Evolutionary conservation across 2,329 filamentous ascomycete genomes (phyloP).

Genomic region (Neospermospora avenae): DNA sequence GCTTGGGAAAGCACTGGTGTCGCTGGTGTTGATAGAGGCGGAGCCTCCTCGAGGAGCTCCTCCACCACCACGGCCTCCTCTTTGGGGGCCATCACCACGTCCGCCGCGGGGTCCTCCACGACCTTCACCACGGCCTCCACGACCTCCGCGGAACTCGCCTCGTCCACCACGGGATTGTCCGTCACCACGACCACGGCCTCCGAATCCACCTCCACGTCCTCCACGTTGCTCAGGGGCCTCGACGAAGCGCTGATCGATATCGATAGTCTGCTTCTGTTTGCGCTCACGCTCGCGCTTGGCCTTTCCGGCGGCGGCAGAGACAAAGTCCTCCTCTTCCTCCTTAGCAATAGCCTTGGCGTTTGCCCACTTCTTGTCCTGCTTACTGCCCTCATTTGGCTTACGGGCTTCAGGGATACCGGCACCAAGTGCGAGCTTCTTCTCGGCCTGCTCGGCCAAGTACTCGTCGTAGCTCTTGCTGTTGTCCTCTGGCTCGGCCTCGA

Average conservation of each 20-base stretch:
- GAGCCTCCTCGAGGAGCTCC: conserved; percentile 36
- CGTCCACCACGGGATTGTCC: conserved; percentile 51
- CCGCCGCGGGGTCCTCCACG: conserved; percentile 45
- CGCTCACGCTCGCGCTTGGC: conserved; percentile 79
- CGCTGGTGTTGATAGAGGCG: conserved; percentile 45
- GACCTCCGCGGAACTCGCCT: conserved; percentile 36
- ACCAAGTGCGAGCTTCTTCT: conserved; percentile 73
- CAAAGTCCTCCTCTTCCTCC: conserved; percentile 69
- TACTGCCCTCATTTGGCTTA: conserved; percentile 88
- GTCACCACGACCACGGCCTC: conserved; percentile 39
- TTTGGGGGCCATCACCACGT: conserved; percentile 47
- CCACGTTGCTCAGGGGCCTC: conserved; percentile 56
- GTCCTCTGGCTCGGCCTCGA: conserved; percentile 55
- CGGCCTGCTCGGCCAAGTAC: conserved; percentile 74
- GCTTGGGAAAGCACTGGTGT: conserved; percentile 51
- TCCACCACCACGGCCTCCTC: conserved; percentile 39
- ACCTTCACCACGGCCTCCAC: conserved; percentile 38
- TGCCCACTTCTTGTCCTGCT: conserved; percentile 89
- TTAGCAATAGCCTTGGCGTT: conserved; percentile 70
- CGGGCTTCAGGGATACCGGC: conserved; percentile 68
- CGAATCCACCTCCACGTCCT: conserved; percentile 43
- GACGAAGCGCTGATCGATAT: conserved; percentile 81
- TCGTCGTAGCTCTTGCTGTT: conserved; percentile 88
- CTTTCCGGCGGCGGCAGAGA: conserved; percentile 73
- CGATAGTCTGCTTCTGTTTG: conserved; percentile 86